A percentile compares a stretch with the other conserved stretches of the same genome.
Evolutionary conservation across 371 early-diverging fungal genomes (phyloP).

Genomic region (Thermomucor indicae-seudaticae): DNA sequence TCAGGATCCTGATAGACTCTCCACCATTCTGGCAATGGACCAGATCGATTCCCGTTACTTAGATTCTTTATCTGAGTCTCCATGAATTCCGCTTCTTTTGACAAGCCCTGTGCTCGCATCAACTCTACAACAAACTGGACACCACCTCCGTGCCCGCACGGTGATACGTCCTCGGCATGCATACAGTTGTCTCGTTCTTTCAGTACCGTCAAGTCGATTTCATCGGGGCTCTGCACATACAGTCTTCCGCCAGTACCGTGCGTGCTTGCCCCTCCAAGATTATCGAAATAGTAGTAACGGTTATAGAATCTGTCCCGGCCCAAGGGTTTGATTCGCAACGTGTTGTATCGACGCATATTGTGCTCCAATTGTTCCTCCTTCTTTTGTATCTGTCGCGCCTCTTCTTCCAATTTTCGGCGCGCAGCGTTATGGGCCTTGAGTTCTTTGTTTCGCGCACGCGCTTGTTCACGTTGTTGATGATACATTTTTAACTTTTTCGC

Average conservation of each 20-base stretch:
- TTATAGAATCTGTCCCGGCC: slow-evolving; percentile 83
- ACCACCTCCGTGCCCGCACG: slow-evolving; percentile 47
- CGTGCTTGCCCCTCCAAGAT: slow-evolving; percentile 54
- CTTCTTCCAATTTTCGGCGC: slow-evolving; percentile 47
- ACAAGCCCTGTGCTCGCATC: slow-evolving; percentile 27
- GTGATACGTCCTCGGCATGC: no score
- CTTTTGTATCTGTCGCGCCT: slow-evolving; percentile 40
- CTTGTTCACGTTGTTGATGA: slow-evolving; percentile 46
- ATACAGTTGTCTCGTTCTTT: slow-evolving; percentile 33
- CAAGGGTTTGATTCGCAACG: slow-evolving; percentile 68
- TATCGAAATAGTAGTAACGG: slow-evolving; percentile 85
- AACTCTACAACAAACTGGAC: slow-evolving; percentile 25
- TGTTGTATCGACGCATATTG: slow-evolving; percentile 57
- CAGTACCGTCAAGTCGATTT: slow-evolving; percentile 40
- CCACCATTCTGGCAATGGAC: slow-evolving; percentile 46
- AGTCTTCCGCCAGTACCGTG: slow-evolving; percentile 63
- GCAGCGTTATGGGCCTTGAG: slow-evolving; percentile 37
- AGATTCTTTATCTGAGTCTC: slow-evolving; percentile 16
- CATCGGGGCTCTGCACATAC: slow-evolving; percentile 58
- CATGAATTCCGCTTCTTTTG: slow-evolving; percentile 17
- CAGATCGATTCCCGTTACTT: neutral
- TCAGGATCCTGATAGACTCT: slow-evolving; percentile 58
- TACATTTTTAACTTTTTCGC: slow-evolving; percentile 34
- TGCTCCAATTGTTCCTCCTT: slow-evolving; percentile 63
- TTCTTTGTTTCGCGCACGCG: slow-evolving; percentile 42